These are phyloP conservation scores for Corchorus capsularis DNA, from an alignment of 345 rosid genomes.

Conservation along the genomic window DNA sequence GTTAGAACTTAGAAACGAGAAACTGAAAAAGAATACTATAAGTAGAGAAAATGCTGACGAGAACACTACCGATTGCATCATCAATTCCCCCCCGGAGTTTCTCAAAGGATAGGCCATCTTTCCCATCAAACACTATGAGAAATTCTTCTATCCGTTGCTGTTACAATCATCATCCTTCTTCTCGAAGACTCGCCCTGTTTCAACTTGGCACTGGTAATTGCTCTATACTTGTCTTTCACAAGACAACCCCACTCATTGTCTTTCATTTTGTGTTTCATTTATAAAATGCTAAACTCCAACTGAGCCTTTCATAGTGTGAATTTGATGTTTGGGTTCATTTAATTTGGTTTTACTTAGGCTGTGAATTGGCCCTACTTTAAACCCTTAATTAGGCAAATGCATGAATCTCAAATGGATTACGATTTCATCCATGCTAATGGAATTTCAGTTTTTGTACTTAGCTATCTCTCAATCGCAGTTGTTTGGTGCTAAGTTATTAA, in stretches of 20 bases:
- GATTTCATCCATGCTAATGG: constrained; percentile 14
- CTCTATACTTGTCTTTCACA: not conserved
- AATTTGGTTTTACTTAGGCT: not conserved
- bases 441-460: constrained; percentile 12
- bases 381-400: not conserved
- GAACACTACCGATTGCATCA: constrained; percentile 26
- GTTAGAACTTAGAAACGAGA: not conserved
- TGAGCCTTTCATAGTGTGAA: not conserved
- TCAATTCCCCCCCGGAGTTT: constrained; percentile 18
- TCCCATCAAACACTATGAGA: constrained; percentile 1
- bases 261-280: not conserved
- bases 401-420: not conserved
- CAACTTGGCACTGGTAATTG: constrained; percentile 40
- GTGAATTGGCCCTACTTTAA: constrained; percentile 1
- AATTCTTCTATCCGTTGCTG: constrained; percentile 16
- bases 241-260: not conserved
- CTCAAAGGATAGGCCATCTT: not conserved
- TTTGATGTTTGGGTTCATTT: constrained; percentile 5
- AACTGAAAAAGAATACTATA: not conserved
- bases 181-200: constrained; percentile 48
- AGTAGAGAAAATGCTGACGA: constrained; percentile 11
- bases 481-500: constrained; percentile 27
- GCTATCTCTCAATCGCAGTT: constrained; percentile 42
- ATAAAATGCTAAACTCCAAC: not conserved
- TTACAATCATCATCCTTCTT: constrained; percentile 22